Conservation (phyloP, 495 filamentous ascomycete species). For the Rhypophila decipiens region DNA sequence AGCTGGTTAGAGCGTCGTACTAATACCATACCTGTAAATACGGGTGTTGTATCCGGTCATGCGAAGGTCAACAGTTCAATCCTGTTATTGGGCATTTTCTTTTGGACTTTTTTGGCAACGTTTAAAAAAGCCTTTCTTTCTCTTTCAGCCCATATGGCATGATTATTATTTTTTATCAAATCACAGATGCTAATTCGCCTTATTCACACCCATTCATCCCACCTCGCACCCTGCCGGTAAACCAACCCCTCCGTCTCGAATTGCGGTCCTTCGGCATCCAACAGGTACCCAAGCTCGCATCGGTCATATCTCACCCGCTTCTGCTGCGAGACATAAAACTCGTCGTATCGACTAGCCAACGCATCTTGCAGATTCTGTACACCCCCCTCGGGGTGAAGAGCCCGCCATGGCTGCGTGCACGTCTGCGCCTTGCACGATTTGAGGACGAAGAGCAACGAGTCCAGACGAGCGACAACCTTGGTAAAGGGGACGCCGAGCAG, state of each 20-base stretch:
- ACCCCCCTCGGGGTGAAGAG: slow-evolving; percentile 48
- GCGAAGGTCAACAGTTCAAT: too few species aligned
- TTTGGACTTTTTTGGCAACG: too few species aligned
- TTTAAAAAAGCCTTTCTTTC: too few species aligned
- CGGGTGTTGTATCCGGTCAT: too few species aligned
- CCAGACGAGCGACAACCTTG: slow-evolving; percentile 45
- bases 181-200: not conserved
- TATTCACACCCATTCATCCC: slow-evolving; percentile 26
- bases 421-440: slow-evolving; percentile 56
- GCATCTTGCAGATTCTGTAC: slow-evolving; percentile 36
- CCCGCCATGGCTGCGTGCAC: slow-evolving; percentile 54
- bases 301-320: slow-evolving; percentile 46
- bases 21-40: too few species aligned
- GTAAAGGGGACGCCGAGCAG: slow-evolving; percentile 42
- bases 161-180: too few species aligned
- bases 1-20: too few species aligned
- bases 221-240: slow-evolving; percentile 18
- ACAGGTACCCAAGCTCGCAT: slow-evolving; percentile 55
- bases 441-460: slow-evolving; percentile 56
- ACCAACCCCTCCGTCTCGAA: slow-evolving; percentile 27
- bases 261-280: slow-evolving; percentile 57
- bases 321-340: slow-evolving; percentile 47
- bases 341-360: slow-evolving; percentile 46
- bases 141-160: too few species aligned
- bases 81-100: too few species aligned